Conservation (phyloP, 2,329 filamentous ascomycete species). For the Leptographium lundbergii region DNA sequence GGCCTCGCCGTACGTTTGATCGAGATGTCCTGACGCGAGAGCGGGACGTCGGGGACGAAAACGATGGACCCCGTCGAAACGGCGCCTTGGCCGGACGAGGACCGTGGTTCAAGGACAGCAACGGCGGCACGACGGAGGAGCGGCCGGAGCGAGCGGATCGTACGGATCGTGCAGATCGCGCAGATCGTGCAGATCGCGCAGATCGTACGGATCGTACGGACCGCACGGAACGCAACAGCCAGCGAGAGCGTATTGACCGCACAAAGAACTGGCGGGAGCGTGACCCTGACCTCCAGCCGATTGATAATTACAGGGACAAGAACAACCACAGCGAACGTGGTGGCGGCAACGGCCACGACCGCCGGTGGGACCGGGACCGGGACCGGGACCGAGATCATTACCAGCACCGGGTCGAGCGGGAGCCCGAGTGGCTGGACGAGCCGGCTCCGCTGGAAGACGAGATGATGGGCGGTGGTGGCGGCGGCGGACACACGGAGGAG, state of each 20-base stretch:
- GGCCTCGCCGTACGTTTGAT: constrained; percentile 17
- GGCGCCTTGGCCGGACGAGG: constrained; percentile 41
- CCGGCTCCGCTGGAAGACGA: neutral
- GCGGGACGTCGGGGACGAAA: constrained; percentile 37
- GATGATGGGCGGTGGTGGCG: constrained; percentile 34
- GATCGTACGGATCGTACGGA: constrained; percentile 11
- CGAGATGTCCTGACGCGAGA: constrained; percentile 21
- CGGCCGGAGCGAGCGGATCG: constrained; percentile 14
- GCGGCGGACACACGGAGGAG: constrained; percentile 67
- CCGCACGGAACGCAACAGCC: constrained; percentile 15
- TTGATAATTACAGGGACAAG: constrained; percentile 25
- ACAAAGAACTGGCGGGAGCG: constrained; percentile 50
- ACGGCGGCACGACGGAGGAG: constrained; percentile 20
- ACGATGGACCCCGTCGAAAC: constrained; percentile 48
- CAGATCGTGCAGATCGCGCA: constrained; percentile 11
- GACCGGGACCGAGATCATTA: constrained; percentile 21
- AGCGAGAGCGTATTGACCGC: constrained; percentile 42
- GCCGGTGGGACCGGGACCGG: constrained; percentile 41
- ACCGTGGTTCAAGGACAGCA: constrained; percentile 59
- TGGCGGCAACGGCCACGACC: constrained; percentile 23
- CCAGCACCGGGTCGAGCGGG: constrained; percentile 48
- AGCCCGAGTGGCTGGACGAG: constrained; percentile 85
- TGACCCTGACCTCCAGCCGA: constrained; percentile 24
- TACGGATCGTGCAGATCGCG: neutral
- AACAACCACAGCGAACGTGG: constrained; percentile 49